Evolutionary conservation across 1,284 basidiomycete species (phyloP).

Genomic region (Schizophyllum commune): DNA sequence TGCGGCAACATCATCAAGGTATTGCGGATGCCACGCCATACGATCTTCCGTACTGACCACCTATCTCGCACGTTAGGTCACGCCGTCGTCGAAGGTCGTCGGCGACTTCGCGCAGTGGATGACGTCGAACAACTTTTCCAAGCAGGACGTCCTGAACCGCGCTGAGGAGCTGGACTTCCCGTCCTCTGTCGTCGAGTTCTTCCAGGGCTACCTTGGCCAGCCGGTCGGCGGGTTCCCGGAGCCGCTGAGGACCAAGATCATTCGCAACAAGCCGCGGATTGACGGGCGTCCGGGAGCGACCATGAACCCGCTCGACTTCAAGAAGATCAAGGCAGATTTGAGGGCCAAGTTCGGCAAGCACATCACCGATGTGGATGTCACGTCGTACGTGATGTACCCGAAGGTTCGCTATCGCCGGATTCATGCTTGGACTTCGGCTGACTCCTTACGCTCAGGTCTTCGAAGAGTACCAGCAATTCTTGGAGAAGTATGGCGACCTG

Average conservation of each 20-base stretch:
- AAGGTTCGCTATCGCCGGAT: constrained; percentile 44
- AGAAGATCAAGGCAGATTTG: constrained; percentile 91
- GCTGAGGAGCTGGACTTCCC: constrained; percentile 96
- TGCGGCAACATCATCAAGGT: constrained; percentile 98
- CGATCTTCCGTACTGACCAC: neutral
- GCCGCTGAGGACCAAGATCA: constrained; percentile 85
- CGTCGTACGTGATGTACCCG: constrained; percentile 95
- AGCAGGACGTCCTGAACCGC: constrained; percentile 79
- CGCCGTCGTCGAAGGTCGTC: constrained; percentile 98
- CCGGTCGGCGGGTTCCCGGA: constrained; percentile 99
- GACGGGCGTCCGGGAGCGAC: constrained; percentile 88
- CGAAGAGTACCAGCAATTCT: constrained; percentile 93
- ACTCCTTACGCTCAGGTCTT: constrained; percentile 60
- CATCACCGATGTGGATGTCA: constrained; percentile 90
- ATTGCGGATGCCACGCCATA: constrained; percentile 1
- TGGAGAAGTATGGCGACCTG: constrained; percentile 94
- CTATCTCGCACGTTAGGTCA: constrained; percentile 49
- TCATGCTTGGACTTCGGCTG: constrained; percentile 7
- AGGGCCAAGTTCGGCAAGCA: constrained; percentile 92
- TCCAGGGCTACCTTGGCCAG: constrained; percentile 97
- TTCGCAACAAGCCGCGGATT: constrained; percentile 91
- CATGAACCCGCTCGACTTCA: constrained; percentile 89
- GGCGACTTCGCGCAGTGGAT: constrained; percentile 99
- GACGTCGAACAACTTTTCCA: constrained; percentile 89
- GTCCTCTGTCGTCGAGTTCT: constrained; percentile 92